Conservation (phyloP, 2,329 filamentous ascomycete species). For the Talaromyces sp. region DNA sequence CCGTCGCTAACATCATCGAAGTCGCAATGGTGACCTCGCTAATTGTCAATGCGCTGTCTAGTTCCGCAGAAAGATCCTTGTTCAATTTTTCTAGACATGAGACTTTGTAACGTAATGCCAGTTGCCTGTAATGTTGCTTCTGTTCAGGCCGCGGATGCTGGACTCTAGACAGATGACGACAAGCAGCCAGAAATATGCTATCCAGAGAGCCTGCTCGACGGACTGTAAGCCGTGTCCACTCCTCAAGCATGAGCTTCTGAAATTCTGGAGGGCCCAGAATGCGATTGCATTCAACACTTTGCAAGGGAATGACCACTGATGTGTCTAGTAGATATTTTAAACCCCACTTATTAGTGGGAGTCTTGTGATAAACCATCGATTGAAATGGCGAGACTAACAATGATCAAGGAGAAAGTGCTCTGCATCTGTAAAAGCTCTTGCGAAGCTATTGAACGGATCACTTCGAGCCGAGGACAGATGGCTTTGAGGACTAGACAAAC, state of each 20-base stretch:
- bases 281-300: background rate
- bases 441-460: conserved; percentile 6
- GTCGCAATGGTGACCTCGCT: conserved; percentile 6
- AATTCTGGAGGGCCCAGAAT: background rate
- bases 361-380: background rate
- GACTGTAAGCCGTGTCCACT: conserved; percentile 1
- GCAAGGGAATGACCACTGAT: conserved; percentile 4
- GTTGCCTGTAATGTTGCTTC: background rate
- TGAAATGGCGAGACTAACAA: background rate
- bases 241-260: background rate
- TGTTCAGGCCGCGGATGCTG: background rate
- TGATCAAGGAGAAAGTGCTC: conserved; percentile 12
- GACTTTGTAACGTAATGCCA: conserved; percentile 6
- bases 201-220: background rate
- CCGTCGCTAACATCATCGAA: conserved; percentile 4
- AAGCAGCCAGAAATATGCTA: conserved; percentile 6
- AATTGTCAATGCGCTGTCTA: background rate
- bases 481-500: background rate
- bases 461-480: background rate
- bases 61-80: conserved; percentile 2
- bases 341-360: background rate
- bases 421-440: background rate
- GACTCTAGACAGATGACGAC: background rate
- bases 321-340: background rate
- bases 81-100: conserved; percentile 4